Evolutionary conservation across 495 filamentous ascomycete species (phyloP), one percentile per base, ranked within the genome.

Genomic region (Hyaloscypha variabilis): DNA sequence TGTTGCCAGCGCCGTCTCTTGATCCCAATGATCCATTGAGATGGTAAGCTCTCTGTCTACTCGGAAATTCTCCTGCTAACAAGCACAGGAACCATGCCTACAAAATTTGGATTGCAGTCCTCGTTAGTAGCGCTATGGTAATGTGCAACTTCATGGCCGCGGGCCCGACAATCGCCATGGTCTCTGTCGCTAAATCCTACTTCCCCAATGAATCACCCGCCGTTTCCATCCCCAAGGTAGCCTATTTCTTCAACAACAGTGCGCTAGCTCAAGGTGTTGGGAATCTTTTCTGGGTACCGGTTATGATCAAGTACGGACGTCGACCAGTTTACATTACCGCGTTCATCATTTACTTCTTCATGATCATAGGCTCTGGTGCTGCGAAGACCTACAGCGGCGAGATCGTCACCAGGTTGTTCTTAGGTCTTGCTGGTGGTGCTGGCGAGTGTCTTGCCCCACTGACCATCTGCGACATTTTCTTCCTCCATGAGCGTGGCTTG

Each of bases 1-100:
- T 88, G 30, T 77, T 88, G 46, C 87, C 87, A 2, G 74, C 79
- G 2, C 87, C 86, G 1, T 86, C 83, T 0, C 69, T 73, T 46
- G 84, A 89, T 63, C 85, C 84, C 10, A 82, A 87, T 65, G 86
- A 88, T 67, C 87, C 85, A 6, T 71, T 88, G 49, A 87, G 85
- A 57, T 78, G 76, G 75, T 76, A 70, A 36, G 62, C 34, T 64
- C 13, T n/a, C 24, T n/a, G n/a, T 17, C n/a, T 4, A 34, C 13
- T 5, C 31, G 39, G 24, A 21, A 17, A 17, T 39, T 19, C 28
- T 8, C n/a, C 13, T 24, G 28, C 13, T 29, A n/a, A 26, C n/a
- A 26, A n/a, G 49, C 5, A 52, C 36, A 83, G 82, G 81, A 69
- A 78, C 21, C 72, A 73, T 71, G 66, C 73, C 62, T 80, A 77